Evolutionary conservation across 1,284 basidiomycete genomes (phyloP), one percentile per base, ranked within the genome.

Genomic region (Apiotrichum sp.): DNA sequence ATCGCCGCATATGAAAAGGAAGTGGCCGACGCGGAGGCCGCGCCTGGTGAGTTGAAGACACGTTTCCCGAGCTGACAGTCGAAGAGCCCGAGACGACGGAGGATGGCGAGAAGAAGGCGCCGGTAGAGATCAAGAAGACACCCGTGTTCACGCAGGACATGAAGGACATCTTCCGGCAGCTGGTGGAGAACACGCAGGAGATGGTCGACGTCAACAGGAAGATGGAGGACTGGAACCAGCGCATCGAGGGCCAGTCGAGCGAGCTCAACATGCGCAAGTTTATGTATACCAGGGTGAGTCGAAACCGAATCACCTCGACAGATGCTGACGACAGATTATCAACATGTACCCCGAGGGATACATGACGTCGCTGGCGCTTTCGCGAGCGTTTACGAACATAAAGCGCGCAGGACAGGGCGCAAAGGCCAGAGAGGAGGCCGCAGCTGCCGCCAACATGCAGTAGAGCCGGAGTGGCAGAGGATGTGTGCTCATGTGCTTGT

Each of bases 311-410:
- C 4, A 9, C 13, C n/a, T n/a, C 2, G 29, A 29, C 29, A 29
- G 29, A 38, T 9, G n/a, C 48, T 48, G 33, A 53, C 45, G 3
- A 10, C 52, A 69, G 71, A 65, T 75, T 32, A 55, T 63, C 31
- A 66, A 66, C 22, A 55, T 63, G 29, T 75, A 73, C 68, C 73
- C 73, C 3, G 67, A 68, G 31, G 71, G 70, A 22, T 74, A 61
- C 53, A 68, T 66, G 65, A 64, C 59, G 13, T 56, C 56, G 41
- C 39, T 61, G 4, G 42, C 52, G 33, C 59, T 61, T 6, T 58
- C 56, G 34, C 59, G 59, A 6, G 51, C 52, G 34, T 61, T 36
- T 35, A 51, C 50, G 3, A 51, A 51, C 50, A 44, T 42, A 16
- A 51, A 51, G 50, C 50, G 50, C n/a, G 35, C 50, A 5, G 50